A percentile compares a stretch with the other conserved stretches of the same genome.
These are phyloP conservation scores for Mytilinidion resinicola DNA, from an alignment of 495 filamentous ascomycete species.

Conservation along the genomic window DNA sequence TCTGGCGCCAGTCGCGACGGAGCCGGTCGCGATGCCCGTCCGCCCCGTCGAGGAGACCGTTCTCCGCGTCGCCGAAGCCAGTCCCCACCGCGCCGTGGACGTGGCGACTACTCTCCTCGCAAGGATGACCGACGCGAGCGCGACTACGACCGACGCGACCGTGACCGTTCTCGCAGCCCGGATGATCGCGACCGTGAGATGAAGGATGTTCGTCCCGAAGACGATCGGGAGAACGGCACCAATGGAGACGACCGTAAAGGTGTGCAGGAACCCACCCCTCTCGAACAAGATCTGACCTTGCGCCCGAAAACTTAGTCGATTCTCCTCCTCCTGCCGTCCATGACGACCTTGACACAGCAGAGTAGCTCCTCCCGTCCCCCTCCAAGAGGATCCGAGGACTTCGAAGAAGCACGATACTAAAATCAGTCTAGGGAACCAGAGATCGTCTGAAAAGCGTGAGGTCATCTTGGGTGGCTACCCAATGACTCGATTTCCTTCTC, in stretches of 20 bases:
- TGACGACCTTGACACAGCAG: slow-evolving; percentile 95
- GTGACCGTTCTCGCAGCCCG: slow-evolving; percentile 57
- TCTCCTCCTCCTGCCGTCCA: slow-evolving; percentile 70
- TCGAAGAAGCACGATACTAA: too few relatives aligned
- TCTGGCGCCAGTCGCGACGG: slow-evolving; percentile 38
- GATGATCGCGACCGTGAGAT: slow-evolving; percentile 59
- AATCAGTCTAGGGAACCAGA: too few relatives aligned
- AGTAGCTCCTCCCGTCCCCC: slow-evolving; percentile 48
- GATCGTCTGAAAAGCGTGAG: not conserved
- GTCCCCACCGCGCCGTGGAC: slow-evolving; percentile 67
- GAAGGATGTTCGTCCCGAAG: slow-evolving; percentile 62
- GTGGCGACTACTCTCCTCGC: slow-evolving; percentile 80
- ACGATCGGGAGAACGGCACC: slow-evolving; percentile 59
- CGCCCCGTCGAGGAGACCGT: slow-evolving; percentile 50
- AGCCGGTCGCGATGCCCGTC: slow-evolving; percentile 51
- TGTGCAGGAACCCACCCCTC: slow-evolving; percentile 38
- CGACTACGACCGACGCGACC: slow-evolving; percentile 60
- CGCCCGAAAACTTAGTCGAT: slow-evolving; percentile 46
- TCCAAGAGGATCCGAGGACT: not conserved
- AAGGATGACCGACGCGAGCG: slow-evolving; percentile 86
- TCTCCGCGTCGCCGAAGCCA: slow-evolving; percentile 69
- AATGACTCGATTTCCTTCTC: slow-evolving; percentile 1
- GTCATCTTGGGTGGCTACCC: not conserved
- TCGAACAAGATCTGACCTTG: slow-evolving; percentile 13
- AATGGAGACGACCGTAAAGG: slow-evolving; percentile 88